A percentile compares a stretch with the other conserved stretches of the same genome.
phyloP scores from a whole-genome alignment of 306 rosid species.

The Acacia crassicarpa region DNA sequence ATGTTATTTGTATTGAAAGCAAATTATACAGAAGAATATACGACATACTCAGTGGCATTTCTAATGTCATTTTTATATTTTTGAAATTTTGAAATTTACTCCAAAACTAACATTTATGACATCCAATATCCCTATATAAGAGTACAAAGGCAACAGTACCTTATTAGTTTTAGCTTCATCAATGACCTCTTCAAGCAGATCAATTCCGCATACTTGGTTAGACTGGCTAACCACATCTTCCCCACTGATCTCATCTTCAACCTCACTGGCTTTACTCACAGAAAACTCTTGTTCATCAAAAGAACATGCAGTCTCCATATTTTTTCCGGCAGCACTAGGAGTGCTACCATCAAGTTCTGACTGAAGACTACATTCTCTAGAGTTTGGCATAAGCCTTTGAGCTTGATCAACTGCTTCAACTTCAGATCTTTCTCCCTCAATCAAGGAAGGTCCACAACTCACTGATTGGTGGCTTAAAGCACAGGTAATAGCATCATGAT shows the following conservation, averaged over 20 bases:
- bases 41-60: background rate
- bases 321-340: constrained; percentile 20
- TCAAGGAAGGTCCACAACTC: constrained; percentile 24
- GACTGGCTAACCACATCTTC: constrained; percentile 35
- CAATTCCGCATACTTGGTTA: constrained; percentile 49
- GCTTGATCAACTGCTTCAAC: background rate
- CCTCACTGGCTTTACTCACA: constrained; percentile 31
- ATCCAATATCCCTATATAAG: background rate
- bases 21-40: background rate
- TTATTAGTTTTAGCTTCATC: constrained; percentile 82
- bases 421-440: constrained; percentile 6
- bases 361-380: constrained; percentile 25
- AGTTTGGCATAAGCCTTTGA: background rate
- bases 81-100: background rate
- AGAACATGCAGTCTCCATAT: constrained; percentile 32
- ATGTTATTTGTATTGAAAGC: background rate
- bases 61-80: background rate
- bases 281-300: constrained; percentile 24
- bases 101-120: background rate
- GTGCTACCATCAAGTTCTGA: constrained; percentile 30
- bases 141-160: constrained; percentile 51
- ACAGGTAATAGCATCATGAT: background rate
- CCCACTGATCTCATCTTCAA: constrained; percentile 39
- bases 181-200: constrained; percentile 72
- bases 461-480: constrained; percentile 18